Evolutionary conservation across 495 filamentous ascomycete genomes (phyloP).

Genomic region (Hypoxylon rickii): DNA sequence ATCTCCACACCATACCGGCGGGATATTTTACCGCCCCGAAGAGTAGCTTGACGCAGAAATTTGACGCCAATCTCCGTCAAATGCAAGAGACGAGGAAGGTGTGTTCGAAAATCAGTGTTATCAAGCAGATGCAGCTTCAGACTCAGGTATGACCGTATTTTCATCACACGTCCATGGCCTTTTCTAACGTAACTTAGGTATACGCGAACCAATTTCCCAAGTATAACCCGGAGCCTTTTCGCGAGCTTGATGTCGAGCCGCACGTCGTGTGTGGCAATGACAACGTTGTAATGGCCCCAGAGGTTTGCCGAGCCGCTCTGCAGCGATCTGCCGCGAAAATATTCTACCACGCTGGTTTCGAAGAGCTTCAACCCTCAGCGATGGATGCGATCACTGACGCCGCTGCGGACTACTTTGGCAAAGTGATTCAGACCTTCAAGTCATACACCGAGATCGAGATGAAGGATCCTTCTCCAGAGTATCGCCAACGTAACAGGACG

Average conservation of each 20-base stretch:
- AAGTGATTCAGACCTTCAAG: slow-evolving; percentile 76
- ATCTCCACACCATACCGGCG: slow-evolving; percentile 70
- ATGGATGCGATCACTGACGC: slow-evolving; percentile 90
- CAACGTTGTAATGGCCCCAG: slow-evolving; percentile 81
- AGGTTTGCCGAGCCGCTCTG: slow-evolving; percentile 77
- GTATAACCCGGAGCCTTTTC: slow-evolving; percentile 89
- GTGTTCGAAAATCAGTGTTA: slow-evolving; percentile 91
- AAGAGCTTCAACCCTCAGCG: slow-evolving; percentile 95
- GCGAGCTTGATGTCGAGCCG: slow-evolving; percentile 80
- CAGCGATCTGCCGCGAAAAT: slow-evolving; percentile 92
- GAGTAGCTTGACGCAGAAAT: slow-evolving; percentile 73
- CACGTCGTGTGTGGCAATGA: slow-evolving; percentile 85
- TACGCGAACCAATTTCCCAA: slow-evolving; percentile 98
- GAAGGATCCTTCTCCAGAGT: slow-evolving; percentile 50
- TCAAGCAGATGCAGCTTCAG: slow-evolving; percentile 99
- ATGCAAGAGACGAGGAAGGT: slow-evolving; percentile 98
- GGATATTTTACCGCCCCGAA: slow-evolving; percentile 79
- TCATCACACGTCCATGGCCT: not conserved
- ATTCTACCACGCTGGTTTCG: slow-evolving; percentile 95
- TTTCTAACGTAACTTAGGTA: slow-evolving; percentile 60
- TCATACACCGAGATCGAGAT: slow-evolving; percentile 83
- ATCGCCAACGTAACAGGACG: slow-evolving; percentile 12
- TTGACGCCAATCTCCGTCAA: slow-evolving; percentile 89
- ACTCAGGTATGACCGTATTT: slow-evolving; percentile 69
- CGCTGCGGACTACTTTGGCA: slow-evolving; percentile 85